Evolutionary conservation across 441 rosid species (phyloP), one percentile per base, ranked within the genome.

Genomic region (Dalechampia spathulata): DNA sequence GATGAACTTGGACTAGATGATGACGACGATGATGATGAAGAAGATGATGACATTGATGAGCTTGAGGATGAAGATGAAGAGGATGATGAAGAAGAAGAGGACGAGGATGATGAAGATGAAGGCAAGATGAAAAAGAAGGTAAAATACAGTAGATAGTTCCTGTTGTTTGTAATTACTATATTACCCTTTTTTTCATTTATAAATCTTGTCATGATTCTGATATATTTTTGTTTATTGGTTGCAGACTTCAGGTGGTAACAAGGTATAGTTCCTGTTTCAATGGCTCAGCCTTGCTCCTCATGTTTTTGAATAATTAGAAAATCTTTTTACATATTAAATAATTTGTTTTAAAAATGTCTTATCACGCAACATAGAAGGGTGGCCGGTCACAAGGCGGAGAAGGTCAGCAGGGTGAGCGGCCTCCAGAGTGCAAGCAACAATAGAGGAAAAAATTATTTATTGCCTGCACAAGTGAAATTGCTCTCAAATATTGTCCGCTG

Each of bases 381-480:
- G 83, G 78, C 46, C 72, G 73, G 60, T 62, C 73, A 46, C 68
- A 37, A 49, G 70, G 51, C 37, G 80, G 68, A 12, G 83, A 68
- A n/a, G 80, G 62, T 39, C 84, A 73, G 69, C 82, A 72, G 63
- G 85, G 86, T 7, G 90, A 81, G 75, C 76, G 81, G 43, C 83
- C 87, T 58, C 80, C 92, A 10, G 87, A 82, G 42, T 87, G 92
- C 86, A 85, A 84, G 81, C 96, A 82, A 64, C 92, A 82, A 78
- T 87, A 65, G 50, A 16, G 1, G 51, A 57, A n/a, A 38, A 9
- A n/a, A n/a, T n/a, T n/a, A n/a, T 63, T 37, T 65, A n/a, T 1
- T 55, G 48, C 12, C 44, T 19, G 25, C 14, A 19, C 44, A n/a
- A n/a, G 56, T 53, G 52, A 59, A 47, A 54, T 52, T 25, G 38